Evolutionary conservation across 176 grass and related monocot genomes (phyloP).

Genomic region (Paspalum vaginatum): DNA sequence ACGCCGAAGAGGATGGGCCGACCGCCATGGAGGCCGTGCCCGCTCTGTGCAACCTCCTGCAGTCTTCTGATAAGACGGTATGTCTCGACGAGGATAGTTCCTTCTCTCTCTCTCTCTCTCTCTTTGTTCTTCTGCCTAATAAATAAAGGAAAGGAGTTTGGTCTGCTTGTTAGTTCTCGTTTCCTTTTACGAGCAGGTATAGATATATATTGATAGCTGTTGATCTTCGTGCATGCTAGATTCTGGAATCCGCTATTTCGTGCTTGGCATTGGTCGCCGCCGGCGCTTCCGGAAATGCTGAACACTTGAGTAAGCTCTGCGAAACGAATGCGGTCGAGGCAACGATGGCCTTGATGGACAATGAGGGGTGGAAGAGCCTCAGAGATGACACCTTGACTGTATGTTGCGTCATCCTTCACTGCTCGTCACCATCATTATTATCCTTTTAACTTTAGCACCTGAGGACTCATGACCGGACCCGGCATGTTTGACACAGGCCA

Average conservation of each 20-base stretch:
- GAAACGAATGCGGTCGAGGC: slow-evolving; percentile 27
- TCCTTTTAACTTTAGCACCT: background rate
- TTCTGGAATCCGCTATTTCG: slow-evolving; percentile 42
- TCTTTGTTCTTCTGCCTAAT: background rate
- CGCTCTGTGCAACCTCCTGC: slow-evolving; percentile 55
- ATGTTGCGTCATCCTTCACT: slow-evolving; percentile 30
- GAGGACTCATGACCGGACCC: slow-evolving; percentile 20
- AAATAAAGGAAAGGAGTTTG: background rate
- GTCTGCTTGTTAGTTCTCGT: background rate
- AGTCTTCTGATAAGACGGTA: slow-evolving; percentile 51
- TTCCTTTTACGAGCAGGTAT: background rate
- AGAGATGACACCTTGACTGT: slow-evolving; percentile 41
- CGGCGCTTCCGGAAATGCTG: slow-evolving; percentile 5
- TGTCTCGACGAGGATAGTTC: background rate
- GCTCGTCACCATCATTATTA: background rate
- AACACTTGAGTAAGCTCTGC: slow-evolving; percentile 53
- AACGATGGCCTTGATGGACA: slow-evolving; percentile 48
- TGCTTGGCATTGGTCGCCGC: slow-evolving; percentile 42
- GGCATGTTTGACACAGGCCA: slow-evolving; percentile 44
- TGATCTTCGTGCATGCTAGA: slow-evolving; percentile 31
- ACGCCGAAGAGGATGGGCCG: slow-evolving; percentile 1
- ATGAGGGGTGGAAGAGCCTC: slow-evolving; percentile 48
- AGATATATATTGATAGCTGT: background rate
- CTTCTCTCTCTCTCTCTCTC: too few species aligned
- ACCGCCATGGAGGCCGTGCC: slow-evolving; percentile 57